Evolutionary conservation across 106 monocot genomes (phyloP).

Genomic region (Acanthochlamys bracteata): DNA sequence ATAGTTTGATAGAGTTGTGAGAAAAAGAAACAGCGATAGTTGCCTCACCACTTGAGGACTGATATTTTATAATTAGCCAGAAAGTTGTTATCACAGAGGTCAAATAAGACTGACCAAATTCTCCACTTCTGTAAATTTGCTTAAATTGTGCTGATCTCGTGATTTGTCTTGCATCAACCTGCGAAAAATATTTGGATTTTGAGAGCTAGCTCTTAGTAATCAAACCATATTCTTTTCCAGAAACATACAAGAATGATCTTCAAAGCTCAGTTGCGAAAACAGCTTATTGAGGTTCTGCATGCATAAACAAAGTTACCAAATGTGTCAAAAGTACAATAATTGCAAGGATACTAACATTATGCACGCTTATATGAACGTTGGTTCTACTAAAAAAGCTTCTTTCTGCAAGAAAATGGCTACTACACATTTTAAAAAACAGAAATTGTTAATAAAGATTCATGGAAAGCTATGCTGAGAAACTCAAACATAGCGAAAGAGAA

Average conservation of each 20-base stretch:
- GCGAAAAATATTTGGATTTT: conserved; percentile 5
- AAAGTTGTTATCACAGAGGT: conserved; percentile 78
- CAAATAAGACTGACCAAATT: conserved; percentile 99
- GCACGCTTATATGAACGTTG: too few species aligned
- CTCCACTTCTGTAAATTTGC: conserved; percentile 86
- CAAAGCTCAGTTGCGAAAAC: not conserved
- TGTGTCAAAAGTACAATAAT: too few species aligned
- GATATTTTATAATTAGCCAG: conserved; percentile 59
- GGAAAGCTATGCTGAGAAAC: too few species aligned
- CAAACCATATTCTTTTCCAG: not conserved
- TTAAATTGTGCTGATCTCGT: conserved; percentile 31
- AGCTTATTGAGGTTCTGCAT: too few species aligned
- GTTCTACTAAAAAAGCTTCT: too few species aligned
- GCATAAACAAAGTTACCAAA: too few species aligned
- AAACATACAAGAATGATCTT: not conserved
- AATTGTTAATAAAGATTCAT: too few species aligned
- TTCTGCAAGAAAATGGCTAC: too few species aligned
- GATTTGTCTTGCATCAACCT: conserved; percentile 26
- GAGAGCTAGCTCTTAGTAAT: not conserved
- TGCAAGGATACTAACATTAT: too few species aligned
- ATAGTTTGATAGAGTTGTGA: not conserved
- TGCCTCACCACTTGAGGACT: conserved; percentile 81
- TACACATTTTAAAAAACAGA: too few species aligned
- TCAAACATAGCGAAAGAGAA: too few species aligned
- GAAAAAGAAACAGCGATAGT: not conserved